phyloP scores from a whole-genome alignment of 345 rosid genomes.

The Orychophragmus violaceus region DNA sequence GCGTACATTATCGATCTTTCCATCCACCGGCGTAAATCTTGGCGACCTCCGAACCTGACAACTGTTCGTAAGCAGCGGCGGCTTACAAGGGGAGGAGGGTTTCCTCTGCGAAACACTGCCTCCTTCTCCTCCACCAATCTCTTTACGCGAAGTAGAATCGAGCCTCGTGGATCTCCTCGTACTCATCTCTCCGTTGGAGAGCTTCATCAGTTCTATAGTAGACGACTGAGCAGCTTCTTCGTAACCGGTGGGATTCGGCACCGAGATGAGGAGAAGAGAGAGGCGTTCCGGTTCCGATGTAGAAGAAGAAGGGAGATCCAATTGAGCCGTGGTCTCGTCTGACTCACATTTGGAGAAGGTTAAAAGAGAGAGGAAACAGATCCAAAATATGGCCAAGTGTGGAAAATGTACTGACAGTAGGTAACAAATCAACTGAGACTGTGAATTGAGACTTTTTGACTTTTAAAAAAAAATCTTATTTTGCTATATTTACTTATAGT shows the following conservation, averaged over 20 bases:
- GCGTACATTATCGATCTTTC: background rate
- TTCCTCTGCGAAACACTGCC: background rate
- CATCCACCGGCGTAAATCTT: conserved; percentile 7
- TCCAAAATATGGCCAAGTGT: background rate
- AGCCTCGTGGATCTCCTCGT: conserved; percentile 27
- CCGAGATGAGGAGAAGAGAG: conserved; percentile 17
- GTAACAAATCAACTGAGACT: background rate
- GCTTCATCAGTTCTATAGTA: background rate
- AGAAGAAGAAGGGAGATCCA: background rate
- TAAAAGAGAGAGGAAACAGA: background rate
- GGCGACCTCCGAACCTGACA: conserved; percentile 22
- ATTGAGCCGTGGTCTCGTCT: background rate
- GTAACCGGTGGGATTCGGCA: background rate
- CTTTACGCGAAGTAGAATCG: background rate
- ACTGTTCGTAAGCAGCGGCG: background rate
- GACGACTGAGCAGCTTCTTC: background rate
- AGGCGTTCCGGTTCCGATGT: conserved; percentile 11
- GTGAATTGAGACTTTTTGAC: background rate
- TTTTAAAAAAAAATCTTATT: too few relatives aligned
- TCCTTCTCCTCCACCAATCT: background rate
- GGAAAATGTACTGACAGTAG: background rate
- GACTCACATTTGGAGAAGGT: conserved; percentile 15
- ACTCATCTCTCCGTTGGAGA: background rate
- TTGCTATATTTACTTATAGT: background rate
- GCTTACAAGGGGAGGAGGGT: background rate